Evolutionary conservation across 169 alveolate species (phyloP), one percentile per base, ranked within the genome.

Genomic region (Nephromyces sp.): DNA sequence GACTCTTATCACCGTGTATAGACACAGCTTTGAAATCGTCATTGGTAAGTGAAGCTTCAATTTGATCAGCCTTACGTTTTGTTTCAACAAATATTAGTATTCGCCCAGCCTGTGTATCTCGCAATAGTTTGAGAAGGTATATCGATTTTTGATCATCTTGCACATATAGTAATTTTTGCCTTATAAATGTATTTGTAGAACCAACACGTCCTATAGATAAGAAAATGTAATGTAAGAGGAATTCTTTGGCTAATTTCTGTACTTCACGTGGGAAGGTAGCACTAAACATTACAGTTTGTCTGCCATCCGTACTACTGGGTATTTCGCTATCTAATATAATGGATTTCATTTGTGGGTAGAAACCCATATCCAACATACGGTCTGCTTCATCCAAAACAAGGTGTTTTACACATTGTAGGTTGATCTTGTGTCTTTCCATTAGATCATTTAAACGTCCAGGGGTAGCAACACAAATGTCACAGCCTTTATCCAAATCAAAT

Each of bases 331-430:
- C 62, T 25, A 64, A 72, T 5, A 77, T 81, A 6, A 79, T 73
- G 28, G 25, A 52, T 22, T 63, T 52, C 62, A 79, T 70, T 52
- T 79, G 85, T 1, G 85, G 81, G 80, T 93, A 97, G 82, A 95
- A 93, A 24, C 98, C 99, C 94, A 95, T 86, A 74, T 95, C 98
- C 75, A 97, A 84, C 98, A 97, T 94, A 21, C 95, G 69, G 80
- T 97, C 99, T 8, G 99, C 99, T 80, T 97, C 99, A 80, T 97
- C 99, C 43, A 97, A 80, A 6, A 95, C 91, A 32, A 94, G 90
- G 80, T 89, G 94, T 22, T 61, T 65, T 24, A 68, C 82, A 61
- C 64, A 52, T 0, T 70, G 72, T 4, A 66, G 52, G 31, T 70
- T 75, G 32, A 75, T 77, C 70, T 66, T 66, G 3, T 66, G 51